A percentile compares a stretch with the other conserved stretches of the same genome.
Conservation (phyloP, 1,284 basidiomycete genomes). For the Neolentinus lepideus region DNA sequence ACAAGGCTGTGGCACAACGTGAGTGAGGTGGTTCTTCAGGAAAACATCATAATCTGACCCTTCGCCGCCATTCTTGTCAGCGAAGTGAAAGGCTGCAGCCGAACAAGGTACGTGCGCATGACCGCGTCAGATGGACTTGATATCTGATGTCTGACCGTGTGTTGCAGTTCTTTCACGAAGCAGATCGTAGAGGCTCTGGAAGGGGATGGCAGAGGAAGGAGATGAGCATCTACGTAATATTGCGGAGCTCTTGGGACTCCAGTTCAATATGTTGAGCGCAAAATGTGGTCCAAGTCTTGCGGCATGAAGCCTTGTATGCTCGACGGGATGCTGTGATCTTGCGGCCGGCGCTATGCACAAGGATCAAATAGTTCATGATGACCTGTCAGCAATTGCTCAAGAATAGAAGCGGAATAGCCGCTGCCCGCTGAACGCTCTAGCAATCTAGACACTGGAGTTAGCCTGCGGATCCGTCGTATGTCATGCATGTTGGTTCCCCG, state of each 20-base stretch:
- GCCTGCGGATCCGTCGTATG: no score
- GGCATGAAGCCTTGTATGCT: no score
- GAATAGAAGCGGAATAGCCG: no score
- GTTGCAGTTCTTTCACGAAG: conserved; percentile 30
- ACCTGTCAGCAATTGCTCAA: no score
- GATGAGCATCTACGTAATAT: conserved; percentile 16
- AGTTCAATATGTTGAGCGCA: no score
- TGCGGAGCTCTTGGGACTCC: conserved; percentile 29
- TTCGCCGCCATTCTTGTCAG: conserved; percentile 23
- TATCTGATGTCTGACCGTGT: not conserved
- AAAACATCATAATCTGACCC: not conserved
- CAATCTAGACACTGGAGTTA: no score
- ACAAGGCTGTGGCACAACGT: not conserved
- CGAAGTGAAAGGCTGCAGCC: conserved; percentile 30
- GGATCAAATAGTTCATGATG: no score
- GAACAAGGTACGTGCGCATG: conserved; percentile 25
- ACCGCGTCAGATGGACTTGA: not conserved
- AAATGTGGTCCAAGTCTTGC: no score
- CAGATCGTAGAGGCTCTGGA: conserved; percentile 32
- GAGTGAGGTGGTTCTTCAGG: not conserved
- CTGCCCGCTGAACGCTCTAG: no score
- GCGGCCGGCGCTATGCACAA: no score
- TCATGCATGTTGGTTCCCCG: no score
- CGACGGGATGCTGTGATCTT: no score
- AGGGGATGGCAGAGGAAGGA: conserved; percentile 22